A percentile compares a stretch with the other conserved stretches of the same genome.
Evolutionary conservation across 805 yeast species (phyloP).

Genomic region (Candida ovalis): DNA sequence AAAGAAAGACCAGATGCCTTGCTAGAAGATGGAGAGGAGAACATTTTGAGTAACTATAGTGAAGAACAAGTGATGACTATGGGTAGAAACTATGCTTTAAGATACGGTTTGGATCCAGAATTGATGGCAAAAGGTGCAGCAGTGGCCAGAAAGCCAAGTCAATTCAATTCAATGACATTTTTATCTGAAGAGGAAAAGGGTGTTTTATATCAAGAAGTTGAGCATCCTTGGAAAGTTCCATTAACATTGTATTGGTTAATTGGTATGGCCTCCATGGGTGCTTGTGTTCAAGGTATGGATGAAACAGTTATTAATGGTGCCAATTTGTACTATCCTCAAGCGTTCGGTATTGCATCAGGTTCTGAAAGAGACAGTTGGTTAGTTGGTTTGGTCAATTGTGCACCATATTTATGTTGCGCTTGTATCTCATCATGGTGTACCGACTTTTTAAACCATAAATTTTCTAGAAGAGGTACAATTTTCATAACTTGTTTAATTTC

Average conservation of each 20-base stretch:
- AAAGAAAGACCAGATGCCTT: constrained; percentile 11
- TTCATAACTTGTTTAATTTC: constrained; percentile 61
- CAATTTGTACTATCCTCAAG: constrained; percentile 52
- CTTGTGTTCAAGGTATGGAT: constrained; percentile 80
- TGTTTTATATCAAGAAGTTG: constrained; percentile 42
- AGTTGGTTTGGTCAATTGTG: constrained; percentile 62
- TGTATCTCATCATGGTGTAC: constrained; percentile 60
- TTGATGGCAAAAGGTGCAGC: constrained; percentile 66
- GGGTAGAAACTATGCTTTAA: constrained; percentile 64
- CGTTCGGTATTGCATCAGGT: constrained; percentile 46
- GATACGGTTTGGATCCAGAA: constrained; percentile 52
- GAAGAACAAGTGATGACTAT: constrained; percentile 62
- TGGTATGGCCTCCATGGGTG: constrained; percentile 69
- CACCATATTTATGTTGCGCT: constrained; percentile 67
- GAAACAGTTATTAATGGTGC: constrained; percentile 77
- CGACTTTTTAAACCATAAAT: constrained; percentile 50
- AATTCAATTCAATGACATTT: constrained; percentile 54
- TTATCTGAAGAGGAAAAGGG: constrained; percentile 52
- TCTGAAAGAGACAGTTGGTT: constrained; percentile 51
- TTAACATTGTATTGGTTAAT: constrained; percentile 50
- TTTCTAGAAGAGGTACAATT: constrained; percentile 66
- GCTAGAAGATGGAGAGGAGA: constrained; percentile 27
- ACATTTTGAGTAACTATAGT: constrained; percentile 53
- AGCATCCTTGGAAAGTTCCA: constrained; percentile 45
- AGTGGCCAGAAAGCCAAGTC: constrained; percentile 57